phyloP scores from a whole-genome alignment of 768 basidiomycete genomes.

The Lactarius pseudohatsudake region DNA sequence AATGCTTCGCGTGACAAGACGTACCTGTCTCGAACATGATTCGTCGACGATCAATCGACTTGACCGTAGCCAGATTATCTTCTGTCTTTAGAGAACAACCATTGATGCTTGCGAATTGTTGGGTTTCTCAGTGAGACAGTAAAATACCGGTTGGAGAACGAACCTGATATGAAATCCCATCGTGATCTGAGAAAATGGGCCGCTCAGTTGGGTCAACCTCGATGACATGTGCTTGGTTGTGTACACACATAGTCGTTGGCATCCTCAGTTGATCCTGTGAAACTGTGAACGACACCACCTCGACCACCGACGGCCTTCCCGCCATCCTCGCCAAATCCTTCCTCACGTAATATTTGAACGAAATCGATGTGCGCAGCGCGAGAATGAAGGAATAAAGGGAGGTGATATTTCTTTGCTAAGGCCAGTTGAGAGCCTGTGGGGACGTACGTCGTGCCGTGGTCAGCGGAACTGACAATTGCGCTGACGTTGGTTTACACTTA shows the following conservation, averaged over 20 bases:
- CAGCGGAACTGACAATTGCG: background rate
- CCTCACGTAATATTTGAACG: conserved; percentile 59
- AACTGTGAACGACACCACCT: conserved; percentile 82
- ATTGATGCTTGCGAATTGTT: conserved; percentile 49
- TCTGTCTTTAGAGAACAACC: conserved; percentile 77
- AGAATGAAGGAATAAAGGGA: conserved; percentile 82
- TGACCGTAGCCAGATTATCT: conserved; percentile 56
- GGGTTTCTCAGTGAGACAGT: conserved; percentile 1
- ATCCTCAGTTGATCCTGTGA: conserved; percentile 68
- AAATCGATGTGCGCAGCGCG: conserved; percentile 74
- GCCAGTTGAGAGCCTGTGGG: conserved; percentile 51
- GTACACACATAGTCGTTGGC: conserved; percentile 59
- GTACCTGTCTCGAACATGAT: conserved; percentile 76
- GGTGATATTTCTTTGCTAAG: conserved; percentile 65
- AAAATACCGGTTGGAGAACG: conserved; percentile 10
- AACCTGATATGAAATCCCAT: conserved; percentile 73
- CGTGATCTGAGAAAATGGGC: conserved; percentile 44
- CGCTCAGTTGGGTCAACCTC: background rate
- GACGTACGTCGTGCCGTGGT: background rate
- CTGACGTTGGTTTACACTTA: conserved; percentile 33
- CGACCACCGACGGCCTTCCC: conserved; percentile 54
- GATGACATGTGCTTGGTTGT: background rate
- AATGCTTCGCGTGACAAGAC: conserved; percentile 7
- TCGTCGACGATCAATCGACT: conserved; percentile 54
- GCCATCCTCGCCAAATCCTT: conserved; percentile 60